Evolutionary conservation across 2,329 filamentous ascomycete species (phyloP).

Genomic region (Ciborinia camelliae): DNA sequence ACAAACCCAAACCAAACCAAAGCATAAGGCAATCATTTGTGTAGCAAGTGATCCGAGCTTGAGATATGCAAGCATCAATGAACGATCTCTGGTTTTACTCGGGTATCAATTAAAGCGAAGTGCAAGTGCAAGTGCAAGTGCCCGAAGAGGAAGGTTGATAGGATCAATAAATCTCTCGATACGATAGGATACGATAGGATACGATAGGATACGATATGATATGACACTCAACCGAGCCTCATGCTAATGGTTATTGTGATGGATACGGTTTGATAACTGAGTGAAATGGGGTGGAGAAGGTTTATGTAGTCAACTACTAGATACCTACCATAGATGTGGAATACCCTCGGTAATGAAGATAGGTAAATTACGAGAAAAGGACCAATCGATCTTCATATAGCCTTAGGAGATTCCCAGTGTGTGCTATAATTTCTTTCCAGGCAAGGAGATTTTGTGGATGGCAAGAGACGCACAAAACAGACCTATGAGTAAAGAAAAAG

Average conservation of each 20-base stretch:
- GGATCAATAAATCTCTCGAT: neutral
- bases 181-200: too few species aligned
- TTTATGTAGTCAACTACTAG: neutral
- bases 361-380: neutral
- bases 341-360: neutral
- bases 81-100: neutral
- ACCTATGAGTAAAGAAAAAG: neutral
- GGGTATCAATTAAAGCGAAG: too few species aligned
- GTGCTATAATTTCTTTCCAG: neutral
- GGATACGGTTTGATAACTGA: neutral
- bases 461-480: neutral
- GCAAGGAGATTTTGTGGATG: neutral
- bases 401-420: neutral
- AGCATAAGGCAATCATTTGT: neutral
- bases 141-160: neutral
- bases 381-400: neutral
- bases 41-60: conserved; percentile 13
- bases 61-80: conserved; percentile 6
- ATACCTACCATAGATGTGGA: too few species aligned
- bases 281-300: neutral
- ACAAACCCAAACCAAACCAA: too few species aligned
- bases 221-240: neutral
- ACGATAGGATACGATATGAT: too few species aligned
- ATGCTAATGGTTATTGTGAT: neutral
- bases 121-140: neutral